Evolutionary conservation across 306 rosid species (phyloP), one percentile per base, ranked within the genome.

Genomic region (Corylus heterophylla): DNA sequence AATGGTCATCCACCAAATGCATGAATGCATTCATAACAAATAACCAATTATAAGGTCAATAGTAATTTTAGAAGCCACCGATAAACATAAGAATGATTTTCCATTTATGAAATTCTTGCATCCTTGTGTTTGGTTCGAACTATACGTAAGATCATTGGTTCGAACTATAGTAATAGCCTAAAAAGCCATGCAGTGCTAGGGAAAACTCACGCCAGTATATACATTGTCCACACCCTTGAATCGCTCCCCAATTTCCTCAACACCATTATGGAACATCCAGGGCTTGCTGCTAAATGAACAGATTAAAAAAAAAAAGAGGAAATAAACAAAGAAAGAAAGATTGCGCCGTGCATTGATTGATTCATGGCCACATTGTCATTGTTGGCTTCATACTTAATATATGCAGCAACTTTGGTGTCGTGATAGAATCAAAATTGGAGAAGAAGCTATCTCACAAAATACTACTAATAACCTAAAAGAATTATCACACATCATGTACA

Each of bases 401-500:
- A 75, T 52, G 76, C 71, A 73, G 79, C 78, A 78, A 67, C 51
- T 59, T 22, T 22, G 47, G 72, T 66, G 69, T 10, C 69, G 77
- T 61, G 66, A 71, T 52, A 17, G 78, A 71, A 77, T 71, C 73
- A 89, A 79, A 87, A 86, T 78, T 71, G 86, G 79, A 79, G 18
- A 59, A 35, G 74, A 73, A 68, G 78, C 88, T 82, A 81, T 79
- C 81, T 78, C 84, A 79, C 82, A 86, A 87, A 81, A 86, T 84
- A 83, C 73, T 78, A 85, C 90, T 81, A 85, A 80, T 79, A 82
- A 87, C 93, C 97, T 90, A 94, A 85, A 88, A 89, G 92, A 90
- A 89, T 89, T 74, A 79, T 82, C 93, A 86, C 93, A 85, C 88
- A 86, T 87, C 92, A 89, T 90, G 89, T 94, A 92, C 98, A 89